Evolutionary conservation across 2,329 filamentous ascomycete genomes (phyloP).

Genomic region (Tolypocladium album): DNA sequence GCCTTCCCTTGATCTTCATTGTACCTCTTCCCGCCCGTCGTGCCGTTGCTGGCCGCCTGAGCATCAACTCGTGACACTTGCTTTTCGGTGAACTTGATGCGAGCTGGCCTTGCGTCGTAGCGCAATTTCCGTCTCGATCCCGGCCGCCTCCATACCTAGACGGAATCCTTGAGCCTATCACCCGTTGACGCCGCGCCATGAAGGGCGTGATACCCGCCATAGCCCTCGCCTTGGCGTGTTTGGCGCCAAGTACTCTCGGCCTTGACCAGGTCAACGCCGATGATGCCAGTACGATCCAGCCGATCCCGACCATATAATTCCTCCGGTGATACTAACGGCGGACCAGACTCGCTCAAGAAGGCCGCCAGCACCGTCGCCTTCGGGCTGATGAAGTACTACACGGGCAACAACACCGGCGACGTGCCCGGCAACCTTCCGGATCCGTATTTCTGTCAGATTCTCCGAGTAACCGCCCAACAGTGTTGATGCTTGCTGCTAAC

Average conservation of each 20-base stretch:
- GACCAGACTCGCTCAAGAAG: slow-evolving; percentile 36
- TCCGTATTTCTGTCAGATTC: slow-evolving; percentile 52
- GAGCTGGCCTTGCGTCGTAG: neutral
- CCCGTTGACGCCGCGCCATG: neutral
- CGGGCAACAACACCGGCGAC: slow-evolving; percentile 49
- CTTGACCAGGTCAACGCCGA: slow-evolving; percentile 21
- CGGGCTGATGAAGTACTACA: slow-evolving; percentile 38
- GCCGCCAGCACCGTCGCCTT: slow-evolving; percentile 36
- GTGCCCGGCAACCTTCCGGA: slow-evolving; percentile 45
- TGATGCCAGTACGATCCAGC: slow-evolving; percentile 16
- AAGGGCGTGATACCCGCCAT: neutral
- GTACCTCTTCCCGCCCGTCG: neutral
- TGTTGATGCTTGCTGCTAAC: slow-evolving; percentile 5
- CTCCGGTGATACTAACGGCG: neutral
- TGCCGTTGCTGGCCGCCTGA: neutral
- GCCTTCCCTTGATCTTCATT: neutral
- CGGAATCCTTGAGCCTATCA: neutral
- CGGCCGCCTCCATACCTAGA: neutral
- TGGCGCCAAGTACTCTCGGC: slow-evolving; percentile 7
- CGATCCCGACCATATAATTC: neutral
- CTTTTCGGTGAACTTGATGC: neutral
- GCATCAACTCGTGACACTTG: neutral
- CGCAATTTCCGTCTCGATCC: neutral
- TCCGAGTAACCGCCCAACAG: slow-evolving; percentile 11
- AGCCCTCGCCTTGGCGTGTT: slow-evolving; percentile 6